These are phyloP conservation scores for Bipolaris zeicola DNA, from an alignment of 2,329 filamentous ascomycete species.

Conservation along the genomic window DNA sequence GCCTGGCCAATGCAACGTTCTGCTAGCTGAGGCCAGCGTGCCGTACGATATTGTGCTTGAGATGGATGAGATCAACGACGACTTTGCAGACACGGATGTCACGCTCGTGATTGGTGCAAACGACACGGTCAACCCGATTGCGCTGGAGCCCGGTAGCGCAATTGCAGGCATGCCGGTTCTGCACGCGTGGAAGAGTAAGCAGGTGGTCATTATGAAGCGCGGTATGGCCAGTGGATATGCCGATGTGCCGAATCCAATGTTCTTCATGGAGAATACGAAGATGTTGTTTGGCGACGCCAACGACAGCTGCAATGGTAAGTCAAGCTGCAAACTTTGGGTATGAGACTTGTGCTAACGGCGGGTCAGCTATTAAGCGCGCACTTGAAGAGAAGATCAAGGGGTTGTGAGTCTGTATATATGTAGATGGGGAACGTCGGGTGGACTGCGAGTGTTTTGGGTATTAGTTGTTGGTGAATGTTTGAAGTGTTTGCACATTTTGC, in stretches of 20 bases:
- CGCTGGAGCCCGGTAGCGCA: slow-evolving; percentile 78
- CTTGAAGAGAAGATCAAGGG: slow-evolving; percentile 44
- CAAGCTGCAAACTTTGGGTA: too few species aligned
- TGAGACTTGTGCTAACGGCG: slow-evolving; percentile 19
- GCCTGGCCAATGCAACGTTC: slow-evolving; percentile 91
- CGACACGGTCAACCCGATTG: slow-evolving; percentile 90
- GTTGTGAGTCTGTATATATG: slow-evolving; percentile 17
- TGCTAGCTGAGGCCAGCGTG: slow-evolving; percentile 85
- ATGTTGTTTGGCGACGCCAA: slow-evolving; percentile 95
- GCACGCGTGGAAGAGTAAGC: slow-evolving; percentile 92
- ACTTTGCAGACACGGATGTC: slow-evolving; percentile 83
- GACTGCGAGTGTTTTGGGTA: neutral
- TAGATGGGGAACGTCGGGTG: too few species aligned
- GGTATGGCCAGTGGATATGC: slow-evolving; percentile 89
- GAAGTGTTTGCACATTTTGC: slow-evolving; percentile 1
- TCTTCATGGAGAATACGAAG: slow-evolving; percentile 85
- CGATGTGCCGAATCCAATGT: slow-evolving; percentile 92
- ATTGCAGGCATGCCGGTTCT: slow-evolving; percentile 94
- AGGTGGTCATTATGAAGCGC: slow-evolving; percentile 91
- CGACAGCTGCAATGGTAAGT: slow-evolving; percentile 71
- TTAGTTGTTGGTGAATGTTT: neutral
- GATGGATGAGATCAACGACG: slow-evolving; percentile 96
- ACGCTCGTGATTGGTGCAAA: slow-evolving; percentile 91
- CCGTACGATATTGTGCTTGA: slow-evolving; percentile 92
- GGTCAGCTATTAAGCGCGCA: slow-evolving; percentile 44